phyloP scores from a whole-genome alignment of 202 grass and related monocot species.

The Setaria viridis region DNA sequence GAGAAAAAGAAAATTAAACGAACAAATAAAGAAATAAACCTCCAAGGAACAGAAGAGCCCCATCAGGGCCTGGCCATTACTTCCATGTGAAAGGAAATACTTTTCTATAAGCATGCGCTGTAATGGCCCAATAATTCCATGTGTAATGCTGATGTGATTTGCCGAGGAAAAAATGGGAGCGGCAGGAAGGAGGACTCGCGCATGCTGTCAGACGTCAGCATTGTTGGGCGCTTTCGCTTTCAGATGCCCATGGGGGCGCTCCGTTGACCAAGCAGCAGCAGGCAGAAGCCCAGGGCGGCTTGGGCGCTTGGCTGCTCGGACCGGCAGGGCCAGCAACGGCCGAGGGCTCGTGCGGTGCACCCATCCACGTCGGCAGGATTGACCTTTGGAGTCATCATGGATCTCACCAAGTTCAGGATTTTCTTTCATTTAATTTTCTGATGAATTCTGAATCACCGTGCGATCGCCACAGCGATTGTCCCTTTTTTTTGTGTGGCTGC shows the following conservation, averaged over 20 bases:
- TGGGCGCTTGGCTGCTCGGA: background rate
- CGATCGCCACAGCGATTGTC: background rate
- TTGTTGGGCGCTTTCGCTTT: constrained; percentile 4
- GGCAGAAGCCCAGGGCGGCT: background rate
- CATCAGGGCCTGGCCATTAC: background rate
- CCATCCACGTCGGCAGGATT: background rate
- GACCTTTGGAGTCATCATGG: constrained; percentile 27
- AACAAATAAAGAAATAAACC: background rate
- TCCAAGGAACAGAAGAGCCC: background rate
- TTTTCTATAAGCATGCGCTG: background rate
- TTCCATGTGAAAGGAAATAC: background rate
- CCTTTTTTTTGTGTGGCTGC: background rate
- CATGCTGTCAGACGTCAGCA: background rate
- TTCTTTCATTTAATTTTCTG: background rate
- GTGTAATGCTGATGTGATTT: background rate
- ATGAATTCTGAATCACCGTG: background rate
- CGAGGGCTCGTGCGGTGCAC: background rate
- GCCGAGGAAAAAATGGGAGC: background rate
- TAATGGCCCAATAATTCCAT: background rate
- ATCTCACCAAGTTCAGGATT: background rate
- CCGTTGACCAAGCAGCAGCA: constrained; percentile 15
- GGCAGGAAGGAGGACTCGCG: background rate
- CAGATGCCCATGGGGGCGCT: background rate
- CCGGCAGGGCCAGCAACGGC: background rate
- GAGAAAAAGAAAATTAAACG: background rate